A percentile compares a stretch with the other conserved stretches of the same genome.
Evolutionary conservation across 192 early-diverging fungal species (phyloP).

Genomic region (Coemansia sp.): DNA sequence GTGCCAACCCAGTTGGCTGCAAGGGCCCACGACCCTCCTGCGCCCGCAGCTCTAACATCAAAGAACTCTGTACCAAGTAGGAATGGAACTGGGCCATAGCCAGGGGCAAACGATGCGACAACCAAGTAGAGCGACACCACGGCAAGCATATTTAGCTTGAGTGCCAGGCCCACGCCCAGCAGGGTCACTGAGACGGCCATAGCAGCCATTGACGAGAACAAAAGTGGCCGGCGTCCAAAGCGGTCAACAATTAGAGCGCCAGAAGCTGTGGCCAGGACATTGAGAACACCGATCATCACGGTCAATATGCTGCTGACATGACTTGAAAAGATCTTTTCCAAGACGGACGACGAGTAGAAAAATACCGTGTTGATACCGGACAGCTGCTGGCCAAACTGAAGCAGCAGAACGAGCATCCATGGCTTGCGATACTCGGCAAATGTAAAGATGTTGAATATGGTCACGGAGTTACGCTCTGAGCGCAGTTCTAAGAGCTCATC

Average conservation of each 20-base stretch:
- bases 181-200: constrained; percentile 69
- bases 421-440: constrained; percentile 64
- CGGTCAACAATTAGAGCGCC: constrained; percentile 78
- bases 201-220: constrained; percentile 67
- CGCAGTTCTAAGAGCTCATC: constrained; percentile 16
- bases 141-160: constrained; percentile 79
- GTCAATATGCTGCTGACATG: constrained; percentile 70
- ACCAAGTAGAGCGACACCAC: constrained; percentile 62
- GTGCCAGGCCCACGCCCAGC: constrained; percentile 64
- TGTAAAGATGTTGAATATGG: constrained; percentile 52
- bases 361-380: constrained; percentile 95
- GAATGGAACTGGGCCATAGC: constrained; percentile 55
- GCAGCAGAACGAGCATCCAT: constrained; percentile 66
- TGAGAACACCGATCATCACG: constrained; percentile 79
- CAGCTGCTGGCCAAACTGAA: constrained; percentile 86
- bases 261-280: constrained; percentile 74
- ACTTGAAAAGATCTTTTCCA: constrained; percentile 66
- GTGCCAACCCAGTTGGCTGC: constrained; percentile 55
- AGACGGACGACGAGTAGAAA: constrained; percentile 81
- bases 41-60: constrained; percentile 41
- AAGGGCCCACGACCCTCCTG: constrained; percentile 50
- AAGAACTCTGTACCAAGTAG: constrained; percentile 56
- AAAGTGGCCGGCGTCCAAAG: constrained; percentile 74
- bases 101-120: constrained; percentile 55
- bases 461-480: constrained; percentile 24